phyloP scores from a whole-genome alignment of 257 asterid genomes.

The Capsicum baccatum region DNA sequence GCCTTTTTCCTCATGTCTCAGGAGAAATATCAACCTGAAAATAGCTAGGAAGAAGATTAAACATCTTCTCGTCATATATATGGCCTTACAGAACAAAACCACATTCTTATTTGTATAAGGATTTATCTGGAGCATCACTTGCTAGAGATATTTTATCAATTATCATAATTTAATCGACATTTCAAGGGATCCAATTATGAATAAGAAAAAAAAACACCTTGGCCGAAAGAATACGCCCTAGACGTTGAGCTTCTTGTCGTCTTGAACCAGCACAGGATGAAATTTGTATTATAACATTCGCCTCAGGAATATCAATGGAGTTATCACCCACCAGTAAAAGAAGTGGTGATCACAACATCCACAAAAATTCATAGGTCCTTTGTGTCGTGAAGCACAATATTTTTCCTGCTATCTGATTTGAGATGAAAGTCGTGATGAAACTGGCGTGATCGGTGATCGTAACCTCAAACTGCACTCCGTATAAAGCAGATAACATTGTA shows the following conservation, averaged over 20 bases:
- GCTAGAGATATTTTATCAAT: too few species aligned
- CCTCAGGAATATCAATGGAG: conserved; percentile 99
- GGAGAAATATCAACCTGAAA: too few species aligned
- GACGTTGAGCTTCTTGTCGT: conserved; percentile 99
- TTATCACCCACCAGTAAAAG: conserved; percentile 91
- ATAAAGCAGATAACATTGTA: neutral
- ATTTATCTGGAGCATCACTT: too few species aligned
- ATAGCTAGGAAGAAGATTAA: too few species aligned
- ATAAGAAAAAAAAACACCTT: conserved; percentile 56
- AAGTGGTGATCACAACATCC: conserved; percentile 16
- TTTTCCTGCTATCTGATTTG: neutral
- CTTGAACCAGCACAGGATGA: conserved; percentile 99
- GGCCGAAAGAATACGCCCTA: conserved; percentile 99
- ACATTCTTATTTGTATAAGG: too few species aligned
- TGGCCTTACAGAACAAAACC: too few species aligned
- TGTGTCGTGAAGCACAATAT: neutral
- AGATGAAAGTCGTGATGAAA: neutral
- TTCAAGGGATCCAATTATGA: conserved; percentile 4
- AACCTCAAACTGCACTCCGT: neutral
- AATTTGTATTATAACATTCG: conserved; percentile 94
- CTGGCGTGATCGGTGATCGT: neutral
- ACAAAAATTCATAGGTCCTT: neutral
- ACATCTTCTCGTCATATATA: too few species aligned
- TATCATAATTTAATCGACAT: too few species aligned
- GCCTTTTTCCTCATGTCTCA: too few species aligned